A percentile compares a stretch with the other conserved stretches of the same genome.
These are phyloP conservation scores for Acacia pycnantha DNA, from an alignment of 331 rosid genomes.

Conservation along the genomic window DNA sequence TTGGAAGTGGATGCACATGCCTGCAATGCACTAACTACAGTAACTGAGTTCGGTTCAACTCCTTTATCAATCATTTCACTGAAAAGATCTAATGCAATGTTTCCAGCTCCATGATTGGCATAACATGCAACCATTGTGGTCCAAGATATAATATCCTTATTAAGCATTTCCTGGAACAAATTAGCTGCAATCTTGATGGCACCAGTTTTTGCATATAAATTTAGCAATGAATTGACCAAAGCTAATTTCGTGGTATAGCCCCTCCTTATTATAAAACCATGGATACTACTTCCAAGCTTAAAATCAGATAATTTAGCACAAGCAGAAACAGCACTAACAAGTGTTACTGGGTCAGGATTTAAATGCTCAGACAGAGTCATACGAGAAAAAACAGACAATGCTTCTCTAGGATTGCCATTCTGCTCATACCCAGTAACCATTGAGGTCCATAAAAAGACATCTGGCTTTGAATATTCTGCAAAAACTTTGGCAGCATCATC, in stretches of 20 bases:
- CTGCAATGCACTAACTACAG: constrained; percentile 61
- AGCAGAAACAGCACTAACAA: constrained; percentile 68
- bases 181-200: constrained; percentile 44
- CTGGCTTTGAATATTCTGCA: constrained; percentile 56
- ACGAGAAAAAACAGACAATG: constrained; percentile 52
- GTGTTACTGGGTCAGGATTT: constrained; percentile 61
- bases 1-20: constrained; percentile 58
- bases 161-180: constrained; percentile 55
- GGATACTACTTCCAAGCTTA: constrained; percentile 59
- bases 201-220: constrained; percentile 63
- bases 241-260: constrained; percentile 42
- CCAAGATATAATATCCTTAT: constrained; percentile 76
- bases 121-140: constrained; percentile 78
- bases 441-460: constrained; percentile 72
- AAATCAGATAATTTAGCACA: constrained; percentile 55
- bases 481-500: constrained; percentile 55
- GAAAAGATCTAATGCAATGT: constrained; percentile 51
- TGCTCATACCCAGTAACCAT: constrained; percentile 67
- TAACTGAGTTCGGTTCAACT: constrained; percentile 57
- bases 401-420: constrained; percentile 50
- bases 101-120: constrained; percentile 59
- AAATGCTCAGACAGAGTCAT: constrained; percentile 40
- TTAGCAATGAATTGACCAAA: constrained; percentile 56
- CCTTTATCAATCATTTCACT: constrained; percentile 52
- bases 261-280: constrained; percentile 56